These are phyloP conservation scores for Saksenaea oblongispora DNA, from an alignment of 371 early-diverging fungal species.

Conservation along the genomic window DNA sequence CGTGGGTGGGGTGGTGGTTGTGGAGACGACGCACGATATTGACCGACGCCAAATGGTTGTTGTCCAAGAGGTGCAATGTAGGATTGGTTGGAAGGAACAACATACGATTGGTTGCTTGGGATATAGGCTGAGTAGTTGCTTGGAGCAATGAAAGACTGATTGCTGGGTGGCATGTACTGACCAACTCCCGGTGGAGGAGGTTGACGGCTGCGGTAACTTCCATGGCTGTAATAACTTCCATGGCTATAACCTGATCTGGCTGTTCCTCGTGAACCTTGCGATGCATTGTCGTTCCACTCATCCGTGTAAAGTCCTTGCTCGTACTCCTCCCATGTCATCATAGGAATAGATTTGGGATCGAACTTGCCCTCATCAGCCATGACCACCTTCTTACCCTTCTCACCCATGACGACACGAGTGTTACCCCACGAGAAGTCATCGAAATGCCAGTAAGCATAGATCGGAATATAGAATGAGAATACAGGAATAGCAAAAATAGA, in stretches of 20 bases:
- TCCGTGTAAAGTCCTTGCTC: slow-evolving; percentile 58
- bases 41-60: slow-evolving; percentile 3
- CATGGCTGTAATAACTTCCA: slow-evolving; percentile 38
- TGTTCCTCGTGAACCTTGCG: slow-evolving; percentile 22
- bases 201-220: slow-evolving; percentile 15
- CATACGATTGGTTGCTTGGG: slow-evolving; percentile 4
- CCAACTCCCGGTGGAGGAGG: slow-evolving; percentile 2
- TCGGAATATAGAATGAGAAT: slow-evolving; percentile 55
- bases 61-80: slow-evolving; percentile 7
- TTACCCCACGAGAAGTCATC: slow-evolving; percentile 89
- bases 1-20: slow-evolving; percentile 4
- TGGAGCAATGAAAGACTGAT: slow-evolving; percentile 8
- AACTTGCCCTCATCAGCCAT: slow-evolving; percentile 64
- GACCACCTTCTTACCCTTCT: slow-evolving; percentile 53
- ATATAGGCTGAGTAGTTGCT: slow-evolving; percentile 4
- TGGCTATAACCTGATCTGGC: slow-evolving; percentile 38
- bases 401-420: slow-evolving; percentile 78
- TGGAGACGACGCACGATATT: slow-evolving; percentile 1
- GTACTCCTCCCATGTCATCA: slow-evolving; percentile 90
- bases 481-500: slow-evolving; percentile 64
- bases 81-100: slow-evolving; percentile 3
- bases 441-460: slow-evolving; percentile 87
- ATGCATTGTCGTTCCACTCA: slow-evolving; percentile 21
- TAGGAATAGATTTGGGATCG: slow-evolving; percentile 64
- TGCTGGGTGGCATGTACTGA: slow-evolving; percentile 14